Evolutionary conservation across 2,329 filamentous ascomycete genomes (phyloP), one percentile per base, ranked within the genome.

Genomic region (Parastagonospora avenae): DNA sequence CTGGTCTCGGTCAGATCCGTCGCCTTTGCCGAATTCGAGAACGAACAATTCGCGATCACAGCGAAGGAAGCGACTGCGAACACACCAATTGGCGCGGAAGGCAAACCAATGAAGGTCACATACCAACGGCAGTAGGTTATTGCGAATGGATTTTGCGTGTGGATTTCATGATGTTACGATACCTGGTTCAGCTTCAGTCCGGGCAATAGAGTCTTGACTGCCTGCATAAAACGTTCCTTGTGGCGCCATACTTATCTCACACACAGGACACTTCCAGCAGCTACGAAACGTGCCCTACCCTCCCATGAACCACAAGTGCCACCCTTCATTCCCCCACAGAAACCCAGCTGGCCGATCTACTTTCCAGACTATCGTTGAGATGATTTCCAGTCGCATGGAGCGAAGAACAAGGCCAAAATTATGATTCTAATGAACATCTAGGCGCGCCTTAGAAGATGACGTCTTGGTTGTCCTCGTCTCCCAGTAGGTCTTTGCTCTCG

Each of bases 11-110:
- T 91, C 28, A 82, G 93, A 44, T 91, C 91, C 2, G 92, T 99
- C 73, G 94, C 92, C 0, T 99, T 99, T 74, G 91, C 97, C 53
- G 94, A 99, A 75, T 99, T 97, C 77, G 91, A 96, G 67, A 87
- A 85, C 60, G 92, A 97, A 77, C 83, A 87, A 41, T 92, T 91
- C 36, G 92, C 94, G 27, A 96, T 96, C 66, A 88, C 86, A 47
- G 94, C 94, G 14, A 97, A 96, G 81, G 93, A 97, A 80, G 91
- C 88, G 58, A 96, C 91, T 29, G 88, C 90, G 10, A 91, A 91
- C 16, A 92, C 94, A 85, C 80, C 85, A 19, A 79, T 99, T 62
- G 89, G 88, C 46, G 86, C 86, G 14, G 85, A 86, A 39, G 83
- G 84, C 60, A 90, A 91, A 77, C 80, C 85, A 7, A 91, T 99